Percentiles rank a stretch among this genome's conserved stretches.
phyloP scores from a whole-genome alignment of 208 protist species.

The Herpetomonas tarakana region DNA sequence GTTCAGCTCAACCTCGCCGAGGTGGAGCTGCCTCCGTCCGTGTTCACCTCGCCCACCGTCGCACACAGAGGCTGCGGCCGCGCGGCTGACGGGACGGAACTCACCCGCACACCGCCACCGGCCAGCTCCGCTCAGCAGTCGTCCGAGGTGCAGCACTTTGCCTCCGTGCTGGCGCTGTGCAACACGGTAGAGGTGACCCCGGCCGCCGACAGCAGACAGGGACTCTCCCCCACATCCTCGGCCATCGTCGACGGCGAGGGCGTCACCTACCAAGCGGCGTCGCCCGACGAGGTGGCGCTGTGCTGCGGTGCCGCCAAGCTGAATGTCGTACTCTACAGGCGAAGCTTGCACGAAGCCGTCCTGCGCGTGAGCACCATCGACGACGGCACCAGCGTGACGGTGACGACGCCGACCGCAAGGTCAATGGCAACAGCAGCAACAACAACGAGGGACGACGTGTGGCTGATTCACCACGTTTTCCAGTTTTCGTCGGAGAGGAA shows the following conservation, averaged over 20 bases:
- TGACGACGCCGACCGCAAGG: too few species aligned
- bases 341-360: constrained; percentile 19
- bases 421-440: too few species aligned
- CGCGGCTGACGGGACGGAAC: neutral
- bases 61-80: neutral
- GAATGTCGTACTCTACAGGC: constrained; percentile 39
- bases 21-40: constrained; percentile 2
- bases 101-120: neutral
- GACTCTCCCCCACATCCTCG: neutral
- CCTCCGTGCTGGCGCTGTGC: constrained; percentile 77
- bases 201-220: neutral
- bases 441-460: constrained; percentile 19
- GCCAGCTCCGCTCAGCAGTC: neutral
- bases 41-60: neutral
- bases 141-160: constrained; percentile 43
- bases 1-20: constrained; percentile 17
- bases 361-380: constrained; percentile 23
- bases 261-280: constrained; percentile 77
- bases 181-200: constrained; percentile 79
- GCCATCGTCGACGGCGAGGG: neutral
- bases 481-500: constrained; percentile 86
- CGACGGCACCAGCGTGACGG: neutral
- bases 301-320: constrained; percentile 68
- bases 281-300: constrained; percentile 95
- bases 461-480: constrained; percentile 78